phyloP scores from a whole-genome alignment of 1,139 yeast genomes.

The Protomyces arabidopsidicola region DNA sequence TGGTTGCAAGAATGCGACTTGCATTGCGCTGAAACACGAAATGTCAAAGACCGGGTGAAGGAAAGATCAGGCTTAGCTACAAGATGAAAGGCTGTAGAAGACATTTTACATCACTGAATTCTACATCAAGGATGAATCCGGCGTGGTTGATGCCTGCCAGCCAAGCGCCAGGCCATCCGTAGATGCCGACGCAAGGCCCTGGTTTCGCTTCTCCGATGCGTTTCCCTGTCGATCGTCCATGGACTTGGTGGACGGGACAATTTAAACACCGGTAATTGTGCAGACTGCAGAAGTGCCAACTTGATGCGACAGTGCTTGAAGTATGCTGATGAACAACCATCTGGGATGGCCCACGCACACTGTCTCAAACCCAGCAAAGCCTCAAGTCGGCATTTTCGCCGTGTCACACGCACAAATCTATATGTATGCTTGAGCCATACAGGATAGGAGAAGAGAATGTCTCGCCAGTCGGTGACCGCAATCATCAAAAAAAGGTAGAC shows the following conservation, averaged over 20 bases:
- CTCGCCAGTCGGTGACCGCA: not conserved
- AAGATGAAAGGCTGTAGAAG: not conserved
- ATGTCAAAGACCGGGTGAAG: not conserved
- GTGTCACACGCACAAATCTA: no score
- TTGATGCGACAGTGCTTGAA: no score
- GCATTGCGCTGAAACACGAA: not conserved
- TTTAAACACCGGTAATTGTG: constrained; percentile 12
- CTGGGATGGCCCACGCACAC: no score
- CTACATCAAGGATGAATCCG: constrained; percentile 10
- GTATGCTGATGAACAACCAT: no score
- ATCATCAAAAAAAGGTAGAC: not conserved
- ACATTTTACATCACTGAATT: constrained; percentile 25
- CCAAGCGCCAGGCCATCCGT: not conserved
- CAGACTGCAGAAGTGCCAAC: no score
- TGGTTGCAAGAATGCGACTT: not conserved
- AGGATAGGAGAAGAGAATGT: not conserved
- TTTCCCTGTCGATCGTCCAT: constrained; percentile 27
- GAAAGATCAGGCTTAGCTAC: not conserved
- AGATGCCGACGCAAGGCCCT: not conserved
- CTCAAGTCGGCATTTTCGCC: no score
- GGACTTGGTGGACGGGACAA: constrained; percentile 25
- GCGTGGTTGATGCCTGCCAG: constrained; percentile 27
- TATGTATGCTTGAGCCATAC: no score
- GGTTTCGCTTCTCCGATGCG: constrained; percentile 18
- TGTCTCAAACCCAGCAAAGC: no score